Percentiles rank a stretch among this genome's conserved stretches.
Evolutionary conservation across 169 alveolate species (phyloP).

Genomic region (Eimeria tenella): DNA sequence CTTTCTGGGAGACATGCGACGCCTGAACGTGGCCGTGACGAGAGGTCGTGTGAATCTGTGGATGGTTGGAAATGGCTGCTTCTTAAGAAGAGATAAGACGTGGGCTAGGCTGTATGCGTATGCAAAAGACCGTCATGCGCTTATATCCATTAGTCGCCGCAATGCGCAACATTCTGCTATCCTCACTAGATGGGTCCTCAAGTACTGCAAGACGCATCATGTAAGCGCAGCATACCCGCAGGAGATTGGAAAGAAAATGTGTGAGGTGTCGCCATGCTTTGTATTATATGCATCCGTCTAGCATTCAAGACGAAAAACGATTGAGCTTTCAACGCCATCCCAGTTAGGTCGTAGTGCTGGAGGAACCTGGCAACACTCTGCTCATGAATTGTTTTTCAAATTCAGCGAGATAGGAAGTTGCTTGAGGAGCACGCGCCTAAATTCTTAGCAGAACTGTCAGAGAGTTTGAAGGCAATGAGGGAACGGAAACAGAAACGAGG

Average conservation of each 20-base stretch:
- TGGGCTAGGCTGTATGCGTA: conserved; percentile 79
- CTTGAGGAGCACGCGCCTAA: conserved; percentile 78
- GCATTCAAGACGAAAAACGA: too few relatives aligned
- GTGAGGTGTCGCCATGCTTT: too few relatives aligned
- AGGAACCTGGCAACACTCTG: conserved; percentile 13
- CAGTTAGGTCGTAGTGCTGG: background rate
- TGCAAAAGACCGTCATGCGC: conserved; percentile 72
- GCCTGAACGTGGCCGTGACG: conserved; percentile 84
- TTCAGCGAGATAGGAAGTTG: conserved; percentile 68
- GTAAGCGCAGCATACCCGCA: conserved; percentile 12
- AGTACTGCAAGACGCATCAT: conserved; percentile 74
- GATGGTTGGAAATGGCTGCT: conserved; percentile 82
- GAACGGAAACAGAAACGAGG: conserved; percentile 64
- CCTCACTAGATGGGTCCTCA: conserved; percentile 76
- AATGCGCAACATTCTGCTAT: conserved; percentile 61
- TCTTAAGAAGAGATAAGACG: conserved; percentile 74
- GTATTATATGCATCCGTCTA: too few relatives aligned
- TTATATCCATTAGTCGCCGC: conserved; percentile 73
- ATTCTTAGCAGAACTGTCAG: conserved; percentile 67
- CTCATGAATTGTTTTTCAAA: background rate
- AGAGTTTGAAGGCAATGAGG: conserved; percentile 68
- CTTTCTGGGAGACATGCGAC: conserved; percentile 81
- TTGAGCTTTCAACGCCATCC: too few relatives aligned
- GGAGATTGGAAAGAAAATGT: too few relatives aligned
- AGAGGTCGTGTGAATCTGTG: conserved; percentile 80